Percentiles rank a stretch among this genome's conserved stretches.
phyloP scores from a whole-genome alignment of 2,329 filamentous ascomycete genomes.

The Microsporum audouinii region DNA sequence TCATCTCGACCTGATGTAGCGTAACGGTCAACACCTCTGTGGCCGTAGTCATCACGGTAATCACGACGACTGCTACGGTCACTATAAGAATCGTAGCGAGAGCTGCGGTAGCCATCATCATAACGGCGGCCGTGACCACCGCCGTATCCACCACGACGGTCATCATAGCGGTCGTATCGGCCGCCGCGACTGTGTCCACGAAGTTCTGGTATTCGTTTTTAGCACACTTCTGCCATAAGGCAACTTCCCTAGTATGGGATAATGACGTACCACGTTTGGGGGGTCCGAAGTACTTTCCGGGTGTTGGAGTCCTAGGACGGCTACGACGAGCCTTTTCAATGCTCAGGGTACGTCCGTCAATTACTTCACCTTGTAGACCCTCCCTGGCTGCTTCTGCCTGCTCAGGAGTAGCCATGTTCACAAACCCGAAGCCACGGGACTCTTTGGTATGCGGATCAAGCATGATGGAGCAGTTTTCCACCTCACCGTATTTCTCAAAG shows the following conservation, averaged over 20 bases:
- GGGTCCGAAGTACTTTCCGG: constrained; percentile 97
- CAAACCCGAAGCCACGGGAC: constrained; percentile 96
- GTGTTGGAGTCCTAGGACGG: constrained; percentile 87
- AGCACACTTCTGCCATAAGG: constrained; percentile 1
- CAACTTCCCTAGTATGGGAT: background rate
- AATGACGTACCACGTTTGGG: constrained; percentile 75
- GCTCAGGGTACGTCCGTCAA: constrained; percentile 90
- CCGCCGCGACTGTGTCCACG: constrained; percentile 36
- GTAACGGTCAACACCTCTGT: constrained; percentile 45
- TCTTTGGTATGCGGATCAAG: constrained; percentile 96
- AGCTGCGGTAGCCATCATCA: constrained; percentile 30
- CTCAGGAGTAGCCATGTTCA: constrained; percentile 94
- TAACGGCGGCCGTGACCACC: constrained; percentile 30
- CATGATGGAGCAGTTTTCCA: constrained; percentile 99
- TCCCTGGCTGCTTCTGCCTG: constrained; percentile 96
- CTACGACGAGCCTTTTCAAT: constrained; percentile 97
- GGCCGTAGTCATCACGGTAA: constrained; percentile 20
- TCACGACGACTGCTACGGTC: constrained; percentile 35
- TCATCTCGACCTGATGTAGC: constrained; percentile 30
- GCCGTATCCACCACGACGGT: constrained; percentile 32
- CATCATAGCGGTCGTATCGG: constrained; percentile 39
- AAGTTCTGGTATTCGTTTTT: constrained; percentile 31
- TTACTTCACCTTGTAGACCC: constrained; percentile 83
- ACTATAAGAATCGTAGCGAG: constrained; percentile 39
- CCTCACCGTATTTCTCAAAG: constrained; percentile 97